A percentile compares a stretch with the other conserved stretches of the same genome.
phyloP scores from a whole-genome alignment of 2,329 filamentous ascomycete genomes.

The Chrysosphaeria jannelii region DNA sequence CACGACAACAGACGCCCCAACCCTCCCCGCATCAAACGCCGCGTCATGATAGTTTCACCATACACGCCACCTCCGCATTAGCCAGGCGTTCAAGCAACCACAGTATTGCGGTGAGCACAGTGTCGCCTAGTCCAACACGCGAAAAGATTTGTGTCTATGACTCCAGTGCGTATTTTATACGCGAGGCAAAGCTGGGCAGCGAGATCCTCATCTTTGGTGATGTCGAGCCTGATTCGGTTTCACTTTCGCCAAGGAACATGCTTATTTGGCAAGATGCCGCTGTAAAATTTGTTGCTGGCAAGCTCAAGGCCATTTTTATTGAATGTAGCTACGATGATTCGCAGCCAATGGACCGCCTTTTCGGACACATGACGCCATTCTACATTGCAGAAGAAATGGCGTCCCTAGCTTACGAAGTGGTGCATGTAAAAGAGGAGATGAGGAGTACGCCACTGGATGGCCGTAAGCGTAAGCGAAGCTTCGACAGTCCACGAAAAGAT shows the following conservation, averaged over 20 bases:
- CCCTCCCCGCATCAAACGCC: background rate
- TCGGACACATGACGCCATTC: constrained; percentile 63
- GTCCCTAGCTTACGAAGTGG: too few species aligned
- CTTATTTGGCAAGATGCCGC: constrained; percentile 71
- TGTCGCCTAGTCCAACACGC: constrained; percentile 5
- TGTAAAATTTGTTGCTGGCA: constrained; percentile 45
- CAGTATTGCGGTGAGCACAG: constrained; percentile 1
- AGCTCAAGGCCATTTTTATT: constrained; percentile 60
- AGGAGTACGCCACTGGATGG: too few species aligned
- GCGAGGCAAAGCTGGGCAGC: constrained; percentile 33
- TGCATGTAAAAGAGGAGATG: too few species aligned
- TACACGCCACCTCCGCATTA: too few species aligned
- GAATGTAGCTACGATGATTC: constrained; percentile 82
- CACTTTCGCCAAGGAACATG: constrained; percentile 51
- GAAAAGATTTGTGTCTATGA: constrained; percentile 42
- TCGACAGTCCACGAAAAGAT: too few species aligned
- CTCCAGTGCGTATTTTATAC: constrained; percentile 81
- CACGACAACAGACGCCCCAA: background rate
- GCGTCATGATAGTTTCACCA: too few species aligned
- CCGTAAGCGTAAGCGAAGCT: too few species aligned
- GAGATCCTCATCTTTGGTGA: constrained; percentile 90
- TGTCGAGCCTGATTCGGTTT: constrained; percentile 73
- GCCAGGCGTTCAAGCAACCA: too few species aligned
- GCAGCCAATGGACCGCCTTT: constrained; percentile 47
- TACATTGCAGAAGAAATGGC: constrained; percentile 57